phyloP scores from a whole-genome alignment of 805 yeast genomes.

The Lipomyces spencermartinsiae region DNA sequence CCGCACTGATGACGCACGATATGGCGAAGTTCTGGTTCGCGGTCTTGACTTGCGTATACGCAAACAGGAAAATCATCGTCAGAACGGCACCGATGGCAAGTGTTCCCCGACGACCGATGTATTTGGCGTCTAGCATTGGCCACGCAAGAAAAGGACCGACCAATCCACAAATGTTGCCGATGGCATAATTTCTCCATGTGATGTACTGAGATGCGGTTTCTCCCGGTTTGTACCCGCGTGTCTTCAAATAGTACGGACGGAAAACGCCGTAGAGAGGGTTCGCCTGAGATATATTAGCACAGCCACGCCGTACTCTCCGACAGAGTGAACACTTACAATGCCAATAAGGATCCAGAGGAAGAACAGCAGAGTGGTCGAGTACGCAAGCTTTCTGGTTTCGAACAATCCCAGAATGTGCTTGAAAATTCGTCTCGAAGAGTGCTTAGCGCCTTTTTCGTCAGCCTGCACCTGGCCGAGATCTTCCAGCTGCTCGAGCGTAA shows the following conservation, averaged over 20 bases:
- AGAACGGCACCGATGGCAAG: conserved; percentile 58
- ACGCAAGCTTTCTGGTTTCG: conserved; percentile 53
- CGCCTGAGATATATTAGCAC: conserved; percentile 39
- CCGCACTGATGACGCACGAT: conserved; percentile 46
- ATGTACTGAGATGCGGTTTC: conserved; percentile 38
- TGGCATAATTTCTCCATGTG: conserved; percentile 45
- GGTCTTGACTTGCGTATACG: conserved; percentile 66
- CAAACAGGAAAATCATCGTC: conserved; percentile 64
- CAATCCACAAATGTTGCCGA: conserved; percentile 56
- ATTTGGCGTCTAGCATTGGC: conserved; percentile 36
- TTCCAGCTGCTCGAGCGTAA: conserved; percentile 57
- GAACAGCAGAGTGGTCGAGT: conserved; percentile 54
- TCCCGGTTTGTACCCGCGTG: conserved; percentile 53
- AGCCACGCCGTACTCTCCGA: background rate
- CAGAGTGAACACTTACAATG: conserved; percentile 38
- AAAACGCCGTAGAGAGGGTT: conserved; percentile 63
- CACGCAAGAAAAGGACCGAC: conserved; percentile 61
- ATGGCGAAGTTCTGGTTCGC: conserved; percentile 59
- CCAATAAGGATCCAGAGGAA: conserved; percentile 66
- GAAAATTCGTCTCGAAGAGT: conserved; percentile 39
- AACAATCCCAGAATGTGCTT: conserved; percentile 56
- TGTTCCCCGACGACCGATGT: conserved; percentile 63
- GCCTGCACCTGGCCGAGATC: conserved; percentile 44
- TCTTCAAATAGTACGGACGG: conserved; percentile 58
- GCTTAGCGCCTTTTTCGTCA: background rate